Evolutionary conservation across 192 early-diverging fungal genomes (phyloP).

Genomic region (Entomortierella parvispora): DNA sequence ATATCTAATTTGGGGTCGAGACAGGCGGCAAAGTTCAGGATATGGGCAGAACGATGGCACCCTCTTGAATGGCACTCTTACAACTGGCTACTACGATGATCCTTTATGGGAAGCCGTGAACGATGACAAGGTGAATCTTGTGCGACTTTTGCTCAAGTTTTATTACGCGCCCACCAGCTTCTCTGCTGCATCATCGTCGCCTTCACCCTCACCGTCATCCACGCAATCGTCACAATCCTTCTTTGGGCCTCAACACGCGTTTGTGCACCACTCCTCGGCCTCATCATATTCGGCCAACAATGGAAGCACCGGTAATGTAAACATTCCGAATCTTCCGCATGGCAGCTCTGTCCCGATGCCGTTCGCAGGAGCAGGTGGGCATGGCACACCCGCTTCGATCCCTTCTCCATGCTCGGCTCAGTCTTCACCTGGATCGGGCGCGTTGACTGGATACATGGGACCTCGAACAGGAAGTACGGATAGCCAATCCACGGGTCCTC

Average conservation of each 20-base stretch:
- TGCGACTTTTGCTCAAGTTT: constrained; percentile 45
- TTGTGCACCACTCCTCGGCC: constrained; percentile 34
- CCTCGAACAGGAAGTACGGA: constrained; percentile 10
- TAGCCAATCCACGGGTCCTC: not conserved
- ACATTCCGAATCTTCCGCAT: constrained; percentile 37
- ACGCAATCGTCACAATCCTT: constrained; percentile 50
- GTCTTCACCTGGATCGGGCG: constrained; percentile 40
- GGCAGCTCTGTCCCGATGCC: constrained; percentile 39
- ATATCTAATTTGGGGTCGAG: constrained; percentile 44
- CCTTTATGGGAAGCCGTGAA: constrained; percentile 48
- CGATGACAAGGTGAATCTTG: constrained; percentile 48
- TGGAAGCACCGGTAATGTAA: constrained; percentile 46
- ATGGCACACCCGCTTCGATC: constrained; percentile 42
- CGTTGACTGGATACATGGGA: constrained; percentile 36
- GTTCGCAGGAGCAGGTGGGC: constrained; percentile 29
- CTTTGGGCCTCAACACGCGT: constrained; percentile 43
- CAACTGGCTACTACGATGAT: constrained; percentile 34
- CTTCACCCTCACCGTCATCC: constrained; percentile 47
- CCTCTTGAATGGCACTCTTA: constrained; percentile 7
- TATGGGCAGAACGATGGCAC: constrained; percentile 1
- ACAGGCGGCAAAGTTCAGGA: constrained; percentile 29
- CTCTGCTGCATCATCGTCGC: constrained; percentile 37
- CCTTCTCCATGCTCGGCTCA: constrained; percentile 52
- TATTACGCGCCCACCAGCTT: constrained; percentile 49
- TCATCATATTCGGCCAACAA: constrained; percentile 48